Evolutionary conservation across 805 yeast genomes (phyloP), one percentile per base, ranked within the genome.

Genomic region (Komagataella populi): DNA sequence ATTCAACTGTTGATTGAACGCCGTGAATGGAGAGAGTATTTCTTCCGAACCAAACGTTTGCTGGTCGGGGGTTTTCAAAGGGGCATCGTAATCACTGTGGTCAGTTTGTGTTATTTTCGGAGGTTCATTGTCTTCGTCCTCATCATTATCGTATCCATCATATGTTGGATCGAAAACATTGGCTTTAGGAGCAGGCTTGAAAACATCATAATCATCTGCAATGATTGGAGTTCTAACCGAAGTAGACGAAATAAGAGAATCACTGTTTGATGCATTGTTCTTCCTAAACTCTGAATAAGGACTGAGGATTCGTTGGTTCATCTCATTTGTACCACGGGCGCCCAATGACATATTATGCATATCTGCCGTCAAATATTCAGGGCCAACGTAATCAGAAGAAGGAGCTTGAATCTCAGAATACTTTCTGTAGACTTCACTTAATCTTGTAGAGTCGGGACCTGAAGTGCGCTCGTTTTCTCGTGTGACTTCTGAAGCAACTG

Each of bases 1-100:
- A 18, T 58, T 60, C 51, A 59, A 63, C 44, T 65, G 60, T 10
- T 57, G 56, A 50, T 66, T 62, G 58, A 66, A 67, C 23, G 61
- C 68, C 2, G 69, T 59, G 53, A 65, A 66, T 46, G 72, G 71
- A 1, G 71, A 68, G 23, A 66, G 48, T 6, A 57, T 58, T 46
- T 69, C 52, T 17, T 56, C 56, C 8, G 49, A 30, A 14, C 39
- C 39, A 30, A 30, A 30, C 14, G 39, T 30, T 3, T 12, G 39
- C 14, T 30, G 39, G n/a, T 30, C 39, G 4, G 39, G 39, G n/a
- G 47, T 20, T 17, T 23, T 12, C 14, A 23, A 17, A 0, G 47
- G 23, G n/a, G 22, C 16, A 22, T 45, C 30, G n/a, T 22, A 16
- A 18, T 17, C 47, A 14, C 22, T 14, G 24, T 45, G 47, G 23